A percentile compares a stretch with the other conserved stretches of the same genome.
phyloP scores from a whole-genome alignment of 192 early-diverging fungal species.

The Jimgerdemannia lactiflua region DNA sequence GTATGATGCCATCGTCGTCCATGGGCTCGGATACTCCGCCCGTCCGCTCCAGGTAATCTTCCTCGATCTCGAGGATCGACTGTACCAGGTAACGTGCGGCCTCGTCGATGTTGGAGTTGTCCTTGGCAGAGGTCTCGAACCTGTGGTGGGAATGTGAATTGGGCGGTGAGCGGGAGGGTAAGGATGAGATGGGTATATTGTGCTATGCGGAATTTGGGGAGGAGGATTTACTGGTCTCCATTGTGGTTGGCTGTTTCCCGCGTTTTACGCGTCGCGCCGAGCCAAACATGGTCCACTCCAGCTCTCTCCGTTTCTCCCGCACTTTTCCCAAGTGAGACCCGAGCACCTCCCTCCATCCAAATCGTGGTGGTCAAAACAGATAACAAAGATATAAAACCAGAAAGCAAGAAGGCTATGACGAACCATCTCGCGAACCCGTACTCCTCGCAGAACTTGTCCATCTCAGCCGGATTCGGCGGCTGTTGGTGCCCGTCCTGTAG shows the following conservation, averaged over 20 bases:
- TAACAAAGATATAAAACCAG: no score
- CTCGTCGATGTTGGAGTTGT: constrained; percentile 58
- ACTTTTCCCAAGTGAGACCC: no score
- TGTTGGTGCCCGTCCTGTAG: no score
- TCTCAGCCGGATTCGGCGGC: constrained; percentile 24
- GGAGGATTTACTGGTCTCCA: no score
- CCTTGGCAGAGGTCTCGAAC: constrained; percentile 62
- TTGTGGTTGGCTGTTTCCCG: no score
- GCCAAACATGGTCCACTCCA: no score
- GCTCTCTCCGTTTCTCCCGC: no score
- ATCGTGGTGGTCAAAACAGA: no score
- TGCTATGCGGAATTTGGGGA: no score
- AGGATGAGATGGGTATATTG: not conserved
- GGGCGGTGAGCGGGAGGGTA: not conserved
- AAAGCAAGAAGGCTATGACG: not conserved
- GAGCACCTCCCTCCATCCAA: no score
- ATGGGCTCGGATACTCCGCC: not conserved
- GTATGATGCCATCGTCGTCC: not conserved
- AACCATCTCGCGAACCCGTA: constrained; percentile 54
- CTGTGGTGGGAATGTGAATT: constrained; percentile 8
- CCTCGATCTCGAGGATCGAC: not conserved
- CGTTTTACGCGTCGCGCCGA: no score
- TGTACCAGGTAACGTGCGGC: constrained; percentile 47
- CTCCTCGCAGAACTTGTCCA: constrained; percentile 49
- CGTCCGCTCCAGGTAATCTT: not conserved